These are phyloP conservation scores for Coemansia sp. DNA, from an alignment of 192 early-diverging fungal genomes.

Conservation along the genomic window DNA sequence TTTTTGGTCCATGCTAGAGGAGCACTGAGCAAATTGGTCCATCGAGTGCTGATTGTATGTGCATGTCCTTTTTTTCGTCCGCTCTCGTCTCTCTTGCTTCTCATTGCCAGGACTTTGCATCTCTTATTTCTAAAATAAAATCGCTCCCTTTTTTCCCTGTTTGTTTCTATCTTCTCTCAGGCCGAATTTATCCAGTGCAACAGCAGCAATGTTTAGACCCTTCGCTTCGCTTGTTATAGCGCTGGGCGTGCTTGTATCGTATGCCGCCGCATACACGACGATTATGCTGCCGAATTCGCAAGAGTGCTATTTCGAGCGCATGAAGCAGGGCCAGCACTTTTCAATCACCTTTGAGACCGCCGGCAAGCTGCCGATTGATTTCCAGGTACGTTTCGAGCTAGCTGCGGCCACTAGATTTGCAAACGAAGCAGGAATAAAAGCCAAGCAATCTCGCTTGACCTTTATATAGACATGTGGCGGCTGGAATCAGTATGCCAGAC, in stretches of 20 bases:
- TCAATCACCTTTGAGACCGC: conserved; percentile 52
- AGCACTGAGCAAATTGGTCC: not conserved
- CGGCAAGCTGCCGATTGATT: conserved; percentile 47
- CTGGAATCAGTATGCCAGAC: too few relatives aligned
- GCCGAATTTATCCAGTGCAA: not conserved
- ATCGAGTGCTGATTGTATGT: not conserved
- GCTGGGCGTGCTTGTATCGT: conserved; percentile 30
- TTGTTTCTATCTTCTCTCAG: not conserved
- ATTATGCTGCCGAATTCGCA: conserved; percentile 44
- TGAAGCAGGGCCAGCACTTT: conserved; percentile 43
- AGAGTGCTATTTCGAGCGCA: conserved; percentile 51
- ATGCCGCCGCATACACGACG: conserved; percentile 47
- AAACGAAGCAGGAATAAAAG: too few relatives aligned
- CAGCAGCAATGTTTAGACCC: conserved; percentile 29
- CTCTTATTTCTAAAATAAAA: conserved; percentile 1
- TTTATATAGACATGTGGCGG: too few relatives aligned
- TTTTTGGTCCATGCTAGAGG: not conserved
- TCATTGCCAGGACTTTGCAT: not conserved
- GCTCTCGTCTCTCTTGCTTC: not conserved
- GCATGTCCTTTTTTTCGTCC: not conserved
- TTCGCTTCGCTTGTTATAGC: conserved; percentile 20
- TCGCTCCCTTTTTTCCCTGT: not conserved
- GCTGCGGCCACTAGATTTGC: not conserved
- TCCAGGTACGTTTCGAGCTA: conserved; percentile 20
- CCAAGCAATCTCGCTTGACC: too few relatives aligned